Evolutionary conservation across 768 basidiomycete genomes (phyloP).

Genomic region (Mycena pura): DNA sequence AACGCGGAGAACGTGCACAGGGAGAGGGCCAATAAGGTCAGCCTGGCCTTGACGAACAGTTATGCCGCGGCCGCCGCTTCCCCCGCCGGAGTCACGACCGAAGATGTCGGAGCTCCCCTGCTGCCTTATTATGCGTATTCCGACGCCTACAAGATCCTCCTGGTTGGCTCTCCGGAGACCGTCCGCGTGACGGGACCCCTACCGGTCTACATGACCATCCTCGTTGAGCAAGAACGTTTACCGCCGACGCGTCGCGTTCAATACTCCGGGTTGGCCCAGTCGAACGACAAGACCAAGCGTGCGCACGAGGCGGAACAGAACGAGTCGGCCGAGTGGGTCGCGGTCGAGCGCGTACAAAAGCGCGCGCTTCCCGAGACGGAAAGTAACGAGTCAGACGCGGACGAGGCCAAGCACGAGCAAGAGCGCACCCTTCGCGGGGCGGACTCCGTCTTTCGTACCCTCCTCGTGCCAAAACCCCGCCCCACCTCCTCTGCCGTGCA

Average conservation of each 20-base stretch:
- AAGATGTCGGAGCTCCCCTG: slow-evolving; percentile 4
- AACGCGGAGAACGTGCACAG: not conserved
- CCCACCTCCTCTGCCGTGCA: not conserved
- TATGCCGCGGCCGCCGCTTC: not conserved
- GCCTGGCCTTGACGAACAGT: not conserved
- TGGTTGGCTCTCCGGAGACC: slow-evolving; percentile 12
- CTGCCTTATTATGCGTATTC: not conserved
- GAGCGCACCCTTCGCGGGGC: not conserved
- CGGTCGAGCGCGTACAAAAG: no score
- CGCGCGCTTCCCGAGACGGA: no score
- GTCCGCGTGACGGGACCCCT: not conserved
- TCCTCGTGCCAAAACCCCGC: not conserved
- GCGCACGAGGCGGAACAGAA: not conserved
- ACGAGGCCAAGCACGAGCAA: not conserved
- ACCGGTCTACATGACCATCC: not conserved
- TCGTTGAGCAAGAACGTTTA: no score
- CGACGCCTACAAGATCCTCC: not conserved
- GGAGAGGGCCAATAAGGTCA: not conserved
- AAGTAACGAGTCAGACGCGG: no score
- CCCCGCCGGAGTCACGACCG: not conserved
- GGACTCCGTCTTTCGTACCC: not conserved
- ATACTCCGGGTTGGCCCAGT: no score
- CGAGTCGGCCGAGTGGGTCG: not conserved
- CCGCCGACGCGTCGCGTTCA: no score
- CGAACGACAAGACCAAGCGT: no score